These are phyloP conservation scores for Arctium minus DNA, from an alignment of 129 eudicot species.

Conservation along the genomic window DNA sequence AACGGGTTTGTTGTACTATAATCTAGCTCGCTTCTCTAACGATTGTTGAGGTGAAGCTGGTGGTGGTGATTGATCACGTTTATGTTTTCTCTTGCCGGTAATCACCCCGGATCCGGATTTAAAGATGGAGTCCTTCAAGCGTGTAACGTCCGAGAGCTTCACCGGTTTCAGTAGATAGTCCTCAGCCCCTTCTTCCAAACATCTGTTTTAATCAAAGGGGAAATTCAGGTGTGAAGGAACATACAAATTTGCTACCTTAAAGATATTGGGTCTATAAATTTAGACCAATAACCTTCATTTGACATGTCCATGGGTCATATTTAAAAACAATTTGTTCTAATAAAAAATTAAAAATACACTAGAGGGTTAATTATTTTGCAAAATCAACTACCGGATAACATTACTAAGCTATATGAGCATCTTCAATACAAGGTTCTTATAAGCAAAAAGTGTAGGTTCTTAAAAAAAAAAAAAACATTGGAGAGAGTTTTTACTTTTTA, in stretches of 20 bases:
- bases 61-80: constrained; percentile 13
- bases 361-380: background rate
- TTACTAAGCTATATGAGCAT: background rate
- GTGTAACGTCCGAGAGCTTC: constrained; percentile 76
- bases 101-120: constrained; percentile 23
- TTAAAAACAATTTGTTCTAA: too few relatives aligned
- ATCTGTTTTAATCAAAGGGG: constrained; percentile 26
- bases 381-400: background rate
- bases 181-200: constrained; percentile 89
- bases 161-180: constrained; percentile 83
- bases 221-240: too few relatives aligned
- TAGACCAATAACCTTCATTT: background rate
- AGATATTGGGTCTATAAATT: background rate
- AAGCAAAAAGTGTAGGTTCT: too few relatives aligned
- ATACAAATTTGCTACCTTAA: background rate
- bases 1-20: constrained; percentile 3
- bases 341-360: too few relatives aligned
- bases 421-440: too few relatives aligned
- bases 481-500: too few relatives aligned
- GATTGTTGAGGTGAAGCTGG: constrained; percentile 15
- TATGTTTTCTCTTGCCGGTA: constrained; percentile 19
- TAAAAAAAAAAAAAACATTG: too few relatives aligned
- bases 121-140: constrained; percentile 49
- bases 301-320: too few relatives aligned
- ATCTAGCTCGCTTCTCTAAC: constrained; percentile 20